A percentile compares a stretch with the other conserved stretches of the same genome.
Evolutionary conservation across 495 filamentous ascomycete species (phyloP).

Genomic region (Pseudomonodictys pantanalensis): DNA sequence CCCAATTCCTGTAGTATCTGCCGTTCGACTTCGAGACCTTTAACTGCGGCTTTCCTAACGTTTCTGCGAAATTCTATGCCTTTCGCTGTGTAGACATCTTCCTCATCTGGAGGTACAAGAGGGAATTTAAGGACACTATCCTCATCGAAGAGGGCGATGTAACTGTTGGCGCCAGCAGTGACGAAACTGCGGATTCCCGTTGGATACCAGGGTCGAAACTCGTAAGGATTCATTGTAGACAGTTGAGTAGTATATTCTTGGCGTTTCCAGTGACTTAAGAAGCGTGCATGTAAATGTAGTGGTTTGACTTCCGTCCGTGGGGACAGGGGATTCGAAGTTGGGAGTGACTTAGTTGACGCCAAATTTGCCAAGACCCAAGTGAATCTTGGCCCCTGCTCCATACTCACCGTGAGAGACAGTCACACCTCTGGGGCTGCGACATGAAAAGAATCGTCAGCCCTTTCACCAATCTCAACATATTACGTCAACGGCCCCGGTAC

Average conservation of each 20-base stretch:
- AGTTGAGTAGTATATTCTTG: background rate
- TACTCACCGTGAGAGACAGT: too few relatives aligned
- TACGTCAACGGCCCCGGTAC: background rate
- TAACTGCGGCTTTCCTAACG: background rate
- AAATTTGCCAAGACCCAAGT: too few relatives aligned
- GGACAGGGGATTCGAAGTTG: background rate
- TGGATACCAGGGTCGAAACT: slow-evolving; percentile 1
- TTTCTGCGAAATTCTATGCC: background rate
- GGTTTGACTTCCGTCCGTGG: background rate
- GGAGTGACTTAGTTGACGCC: too few relatives aligned
- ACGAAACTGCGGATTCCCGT: background rate
- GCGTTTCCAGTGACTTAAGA: background rate
- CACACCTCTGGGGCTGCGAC: background rate
- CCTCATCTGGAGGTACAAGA: background rate
- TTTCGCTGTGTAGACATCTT: background rate
- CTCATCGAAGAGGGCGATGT: background rate
- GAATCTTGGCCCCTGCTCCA: too few relatives aligned
- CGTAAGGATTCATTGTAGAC: background rate
- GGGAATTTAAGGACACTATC: background rate
- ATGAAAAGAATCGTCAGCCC: background rate
- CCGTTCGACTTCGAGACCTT: background rate
- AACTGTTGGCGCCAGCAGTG: background rate
- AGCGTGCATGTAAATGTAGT: background rate
- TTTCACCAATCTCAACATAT: background rate
- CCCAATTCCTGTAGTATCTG: background rate